Evolutionary conservation across 1,284 basidiomycete species (phyloP).

Genomic region (Moesziomyces globuligerus): DNA sequence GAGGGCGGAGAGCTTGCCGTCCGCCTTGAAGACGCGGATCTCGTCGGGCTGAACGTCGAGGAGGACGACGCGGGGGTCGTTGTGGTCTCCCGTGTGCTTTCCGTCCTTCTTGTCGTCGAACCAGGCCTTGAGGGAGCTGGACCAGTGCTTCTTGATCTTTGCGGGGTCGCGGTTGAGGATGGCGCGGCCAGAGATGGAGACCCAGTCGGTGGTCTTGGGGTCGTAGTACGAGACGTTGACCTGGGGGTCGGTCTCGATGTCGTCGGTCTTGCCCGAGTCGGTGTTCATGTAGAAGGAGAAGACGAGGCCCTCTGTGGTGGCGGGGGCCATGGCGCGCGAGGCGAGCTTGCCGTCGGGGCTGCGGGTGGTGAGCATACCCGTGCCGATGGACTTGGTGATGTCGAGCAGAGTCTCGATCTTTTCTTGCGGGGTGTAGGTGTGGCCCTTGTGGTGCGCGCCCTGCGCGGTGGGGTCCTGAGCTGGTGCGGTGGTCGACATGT

Average conservation of each 20-base stretch:
- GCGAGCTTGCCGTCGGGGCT: conserved; percentile 80
- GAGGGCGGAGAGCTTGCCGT: conserved; percentile 43
- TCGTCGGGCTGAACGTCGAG: conserved; percentile 84
- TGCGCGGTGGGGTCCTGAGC: conserved; percentile 53
- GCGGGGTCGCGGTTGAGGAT: conserved; percentile 45
- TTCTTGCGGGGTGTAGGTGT: conserved; percentile 41
- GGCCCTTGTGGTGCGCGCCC: conserved; percentile 37
- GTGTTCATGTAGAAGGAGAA: conserved; percentile 58
- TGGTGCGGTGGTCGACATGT: conserved; percentile 40
- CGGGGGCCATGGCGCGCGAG: conserved; percentile 83
- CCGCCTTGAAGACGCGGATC: conserved; percentile 62
- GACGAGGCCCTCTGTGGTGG: conserved; percentile 71
- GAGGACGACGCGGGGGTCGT: conserved; percentile 82
- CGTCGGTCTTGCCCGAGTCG: conserved; percentile 59
- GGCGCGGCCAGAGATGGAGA: conserved; percentile 81
- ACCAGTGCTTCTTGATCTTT: conserved; percentile 63
- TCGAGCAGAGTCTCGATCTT: conserved; percentile 52
- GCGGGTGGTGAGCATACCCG: conserved; percentile 81
- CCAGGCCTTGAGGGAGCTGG: conserved; percentile 72
- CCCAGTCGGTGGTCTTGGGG: conserved; percentile 80
- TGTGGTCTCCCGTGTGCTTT: conserved; percentile 81
- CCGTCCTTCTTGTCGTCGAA: conserved; percentile 88
- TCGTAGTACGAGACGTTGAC: conserved; percentile 74
- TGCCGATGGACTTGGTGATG: conserved; percentile 52
- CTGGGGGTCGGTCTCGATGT: conserved; percentile 50